A percentile compares a stretch with the other conserved stretches of the same genome.
These are phyloP conservation scores for Aegilops sharonensis DNA, from an alignment of 176 grass and related monocot genomes.

Conservation along the genomic window DNA sequence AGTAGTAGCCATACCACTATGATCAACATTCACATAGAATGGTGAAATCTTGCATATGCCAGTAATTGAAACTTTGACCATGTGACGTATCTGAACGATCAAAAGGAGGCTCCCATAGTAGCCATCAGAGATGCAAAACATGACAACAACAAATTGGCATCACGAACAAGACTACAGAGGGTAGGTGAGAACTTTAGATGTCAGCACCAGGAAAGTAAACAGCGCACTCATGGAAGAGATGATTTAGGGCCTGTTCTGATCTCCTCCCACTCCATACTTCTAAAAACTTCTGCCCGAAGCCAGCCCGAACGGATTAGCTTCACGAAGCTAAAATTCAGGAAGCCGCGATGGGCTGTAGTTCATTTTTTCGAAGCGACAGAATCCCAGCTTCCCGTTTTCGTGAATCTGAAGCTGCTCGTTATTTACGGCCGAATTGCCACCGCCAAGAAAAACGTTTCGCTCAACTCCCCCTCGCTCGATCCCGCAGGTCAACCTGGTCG, in stretches of 20 bases:
- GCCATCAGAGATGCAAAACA: conserved; percentile 40
- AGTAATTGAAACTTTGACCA: conserved; percentile 18
- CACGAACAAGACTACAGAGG: conserved; percentile 2
- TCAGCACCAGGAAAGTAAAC: conserved; percentile 33
- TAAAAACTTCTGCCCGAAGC: too few species aligned
- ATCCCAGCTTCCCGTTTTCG: too few species aligned
- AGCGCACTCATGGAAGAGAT: conserved; percentile 16
- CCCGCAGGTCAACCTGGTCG: too few species aligned
- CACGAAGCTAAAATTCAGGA: too few species aligned
- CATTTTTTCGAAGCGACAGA: too few species aligned
- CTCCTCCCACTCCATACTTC: too few species aligned
- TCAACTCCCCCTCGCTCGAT: too few species aligned
- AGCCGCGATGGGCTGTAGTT: too few species aligned
- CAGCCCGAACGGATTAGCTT: too few species aligned
- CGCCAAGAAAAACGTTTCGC: too few species aligned
- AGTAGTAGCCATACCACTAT: conserved; percentile 2
- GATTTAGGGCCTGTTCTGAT: neutral
- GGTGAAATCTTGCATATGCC: conserved; percentile 6
- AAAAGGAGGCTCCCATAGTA: conserved; percentile 28
- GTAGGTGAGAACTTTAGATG: conserved; percentile 35
- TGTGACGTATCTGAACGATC: neutral
- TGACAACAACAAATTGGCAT: conserved; percentile 32
- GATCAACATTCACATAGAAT: conserved; percentile 24
- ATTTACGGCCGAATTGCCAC: too few species aligned
- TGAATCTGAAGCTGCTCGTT: too few species aligned